These are phyloP conservation scores for Candida xyloterini DNA, from an alignment of 805 yeast species.

Conservation along the genomic window DNA sequence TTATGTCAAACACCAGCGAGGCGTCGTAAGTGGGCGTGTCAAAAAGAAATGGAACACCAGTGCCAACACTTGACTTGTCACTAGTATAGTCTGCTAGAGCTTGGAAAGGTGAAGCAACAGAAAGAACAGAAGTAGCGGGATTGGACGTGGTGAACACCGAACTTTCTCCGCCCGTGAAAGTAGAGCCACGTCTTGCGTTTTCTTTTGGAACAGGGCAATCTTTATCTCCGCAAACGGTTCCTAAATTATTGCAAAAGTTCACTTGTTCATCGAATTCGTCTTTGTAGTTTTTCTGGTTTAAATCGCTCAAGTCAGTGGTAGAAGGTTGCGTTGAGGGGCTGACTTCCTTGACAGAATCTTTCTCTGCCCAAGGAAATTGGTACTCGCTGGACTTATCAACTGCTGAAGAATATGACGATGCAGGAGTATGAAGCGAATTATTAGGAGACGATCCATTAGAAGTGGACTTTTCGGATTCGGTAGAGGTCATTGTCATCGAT, in stretches of 20 bases:
- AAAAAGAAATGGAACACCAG: slow-evolving; percentile 47
- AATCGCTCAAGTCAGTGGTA: slow-evolving; percentile 8
- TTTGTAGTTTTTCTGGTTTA: slow-evolving; percentile 24
- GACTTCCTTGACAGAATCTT: neutral
- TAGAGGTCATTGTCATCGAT: slow-evolving; percentile 3
- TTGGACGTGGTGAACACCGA: neutral
- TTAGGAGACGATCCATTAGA: slow-evolving; percentile 18
- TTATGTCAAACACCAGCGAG: slow-evolving; percentile 43
- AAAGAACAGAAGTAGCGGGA: slow-evolving; percentile 1
- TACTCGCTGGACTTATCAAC: slow-evolving; percentile 6
- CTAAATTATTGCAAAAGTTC: slow-evolving; percentile 72
- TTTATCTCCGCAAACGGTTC: slow-evolving; percentile 80
- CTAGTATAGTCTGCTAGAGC: slow-evolving; percentile 11
- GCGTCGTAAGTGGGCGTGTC: slow-evolving; percentile 51
- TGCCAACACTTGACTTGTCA: neutral
- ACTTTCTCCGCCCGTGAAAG: slow-evolving; percentile 6
- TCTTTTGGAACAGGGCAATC: slow-evolving; percentile 61
- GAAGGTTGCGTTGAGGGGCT: neutral
- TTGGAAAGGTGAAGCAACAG: slow-evolving; percentile 24
- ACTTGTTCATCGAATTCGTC: slow-evolving; percentile 64
- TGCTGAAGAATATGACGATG: slow-evolving; percentile 17
- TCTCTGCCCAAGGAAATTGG: slow-evolving; percentile 10
- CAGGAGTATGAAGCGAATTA: slow-evolving; percentile 17
- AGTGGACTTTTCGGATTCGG: slow-evolving; percentile 20
- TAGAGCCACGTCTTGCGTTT: slow-evolving; percentile 10